These are phyloP conservation scores for Scopulariopsis brevicaulis DNA, from an alignment of 2,329 filamentous ascomycete genomes.

Conservation along the genomic window DNA sequence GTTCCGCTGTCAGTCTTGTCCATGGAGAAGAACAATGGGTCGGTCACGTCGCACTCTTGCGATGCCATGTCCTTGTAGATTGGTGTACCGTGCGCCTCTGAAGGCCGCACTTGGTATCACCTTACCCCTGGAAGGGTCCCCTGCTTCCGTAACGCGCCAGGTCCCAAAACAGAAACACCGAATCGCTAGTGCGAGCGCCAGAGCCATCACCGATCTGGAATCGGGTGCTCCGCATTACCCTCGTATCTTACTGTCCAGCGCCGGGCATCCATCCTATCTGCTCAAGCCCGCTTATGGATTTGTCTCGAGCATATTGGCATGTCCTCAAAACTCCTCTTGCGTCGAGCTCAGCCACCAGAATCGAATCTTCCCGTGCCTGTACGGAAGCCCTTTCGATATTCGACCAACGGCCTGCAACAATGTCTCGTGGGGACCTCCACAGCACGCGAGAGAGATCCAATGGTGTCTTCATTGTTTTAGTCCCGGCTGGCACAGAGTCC, in stretches of 20 bases:
- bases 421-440: neutral
- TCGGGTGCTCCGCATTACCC: too few relatives aligned
- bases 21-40: neutral
- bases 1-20: neutral
- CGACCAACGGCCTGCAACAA: neutral
- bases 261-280: too few relatives aligned
- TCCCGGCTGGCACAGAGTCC: neutral
- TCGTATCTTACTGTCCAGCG: too few relatives aligned
- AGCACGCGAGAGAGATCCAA: neutral
- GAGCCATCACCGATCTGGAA: neutral
- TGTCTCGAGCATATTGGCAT: too few relatives aligned
- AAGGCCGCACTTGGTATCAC: neutral
- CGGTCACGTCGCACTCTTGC: neutral
- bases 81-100: neutral
- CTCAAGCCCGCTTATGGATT: too few relatives aligned
- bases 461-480: neutral
- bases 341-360: too few relatives aligned
- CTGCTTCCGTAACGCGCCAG: neutral
- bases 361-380: too few relatives aligned
- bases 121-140: neutral
- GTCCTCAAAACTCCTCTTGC: too few relatives aligned
- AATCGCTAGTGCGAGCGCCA: neutral
- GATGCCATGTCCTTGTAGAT: neutral
- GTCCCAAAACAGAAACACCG: neutral
- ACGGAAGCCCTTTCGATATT: too few relatives aligned